Evolutionary conservation across 202 grass and related monocot genomes (phyloP).

Genomic region (Elaeis oleifera): DNA sequence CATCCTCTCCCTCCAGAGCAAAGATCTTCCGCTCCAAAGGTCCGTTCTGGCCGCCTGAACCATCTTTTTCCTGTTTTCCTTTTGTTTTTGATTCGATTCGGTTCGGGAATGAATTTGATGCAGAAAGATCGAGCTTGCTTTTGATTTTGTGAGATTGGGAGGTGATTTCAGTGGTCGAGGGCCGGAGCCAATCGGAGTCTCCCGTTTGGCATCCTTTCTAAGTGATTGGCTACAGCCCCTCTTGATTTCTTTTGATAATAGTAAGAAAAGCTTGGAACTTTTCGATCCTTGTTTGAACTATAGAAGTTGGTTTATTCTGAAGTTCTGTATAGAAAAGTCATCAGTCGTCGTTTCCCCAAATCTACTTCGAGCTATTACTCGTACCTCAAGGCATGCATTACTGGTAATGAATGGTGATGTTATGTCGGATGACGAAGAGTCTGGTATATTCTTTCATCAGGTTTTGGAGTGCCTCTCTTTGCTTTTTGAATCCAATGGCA

Average conservation of each 20-base stretch:
- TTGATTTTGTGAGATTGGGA: constrained; percentile 42
- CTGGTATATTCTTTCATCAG: constrained; percentile 40
- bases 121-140: constrained; percentile 76
- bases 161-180: constrained; percentile 28
- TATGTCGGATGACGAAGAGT: constrained; percentile 30
- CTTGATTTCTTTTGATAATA: constrained; percentile 53
- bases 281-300: constrained; percentile 62
- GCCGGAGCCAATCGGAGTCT: constrained; percentile 28
- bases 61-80: background rate
- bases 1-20: constrained; percentile 67
- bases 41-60: constrained; percentile 7
- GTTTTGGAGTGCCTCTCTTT: constrained; percentile 57
- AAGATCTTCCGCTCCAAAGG: constrained; percentile 64
- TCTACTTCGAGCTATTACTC: constrained; percentile 64
- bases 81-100: background rate
- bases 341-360: constrained; percentile 52
- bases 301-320: constrained; percentile 69
- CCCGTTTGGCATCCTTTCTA: constrained; percentile 53
- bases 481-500: constrained; percentile 65
- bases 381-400: constrained; percentile 49
- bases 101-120: constrained; percentile 25
- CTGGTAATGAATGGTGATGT: constrained; percentile 27
- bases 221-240: constrained; percentile 70
- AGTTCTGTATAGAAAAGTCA: constrained; percentile 54
- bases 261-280: constrained; percentile 40